Percentiles rank a stretch among this genome's conserved stretches.
These are phyloP conservation scores for Melaleuca quinquenervia DNA, from an alignment of 345 rosid species.

Conservation along the genomic window DNA sequence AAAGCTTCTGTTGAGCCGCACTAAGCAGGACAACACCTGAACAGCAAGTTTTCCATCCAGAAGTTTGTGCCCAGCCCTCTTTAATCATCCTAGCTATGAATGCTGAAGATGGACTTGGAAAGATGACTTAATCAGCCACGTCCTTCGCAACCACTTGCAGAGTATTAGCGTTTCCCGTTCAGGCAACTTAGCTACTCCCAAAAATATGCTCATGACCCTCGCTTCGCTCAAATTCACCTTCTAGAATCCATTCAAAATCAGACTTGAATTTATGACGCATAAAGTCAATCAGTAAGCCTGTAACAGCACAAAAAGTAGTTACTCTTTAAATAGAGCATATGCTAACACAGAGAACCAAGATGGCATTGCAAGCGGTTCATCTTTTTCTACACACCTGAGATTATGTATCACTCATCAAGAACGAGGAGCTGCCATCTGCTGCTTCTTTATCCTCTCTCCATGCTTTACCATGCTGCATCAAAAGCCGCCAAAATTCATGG, in stretches of 20 bases:
- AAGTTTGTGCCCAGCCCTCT: background rate
- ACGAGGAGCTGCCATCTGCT: slow-evolving; percentile 94
- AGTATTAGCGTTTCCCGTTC: background rate
- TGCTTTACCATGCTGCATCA: slow-evolving; percentile 65
- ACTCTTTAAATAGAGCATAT: background rate
- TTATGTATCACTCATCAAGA: slow-evolving; percentile 19
- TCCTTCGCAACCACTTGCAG: background rate
- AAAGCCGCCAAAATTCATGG: background rate
- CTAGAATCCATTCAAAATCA: background rate
- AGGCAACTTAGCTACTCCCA: background rate
- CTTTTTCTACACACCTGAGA: background rate
- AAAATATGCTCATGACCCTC: background rate
- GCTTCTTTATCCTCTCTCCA: slow-evolving; percentile 68
- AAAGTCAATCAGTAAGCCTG: background rate
- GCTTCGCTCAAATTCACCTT: background rate
- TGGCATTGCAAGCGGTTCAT: background rate
- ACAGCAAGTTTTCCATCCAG: background rate
- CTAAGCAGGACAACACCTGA: background rate
- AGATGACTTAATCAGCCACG: background rate
- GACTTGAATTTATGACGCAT: background rate
- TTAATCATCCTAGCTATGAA: background rate
- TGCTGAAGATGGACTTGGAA: background rate
- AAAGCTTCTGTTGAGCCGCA: background rate
- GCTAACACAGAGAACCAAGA: background rate
- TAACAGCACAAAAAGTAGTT: background rate